Conservation (phyloP, 805 yeast genomes). For the Kluyveromyces nonfermentans region DNA sequence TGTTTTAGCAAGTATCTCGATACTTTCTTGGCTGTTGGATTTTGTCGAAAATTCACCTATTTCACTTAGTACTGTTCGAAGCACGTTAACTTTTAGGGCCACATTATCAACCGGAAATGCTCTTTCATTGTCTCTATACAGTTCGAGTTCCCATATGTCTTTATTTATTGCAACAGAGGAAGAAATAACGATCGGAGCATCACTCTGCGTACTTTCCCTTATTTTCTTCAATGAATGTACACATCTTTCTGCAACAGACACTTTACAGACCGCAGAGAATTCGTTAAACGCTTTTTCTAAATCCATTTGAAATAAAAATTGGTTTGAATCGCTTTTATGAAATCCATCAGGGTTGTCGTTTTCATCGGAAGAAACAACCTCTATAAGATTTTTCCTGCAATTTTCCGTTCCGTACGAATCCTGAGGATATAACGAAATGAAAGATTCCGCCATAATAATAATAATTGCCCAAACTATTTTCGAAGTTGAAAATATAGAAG, state of each 20-base stretch:
- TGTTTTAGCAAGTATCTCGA: conserved; percentile 6
- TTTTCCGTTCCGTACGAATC: not conserved
- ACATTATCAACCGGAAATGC: conserved; percentile 12
- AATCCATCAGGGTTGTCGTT: not conserved
- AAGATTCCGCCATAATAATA: not conserved
- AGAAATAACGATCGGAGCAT: conserved; percentile 8
- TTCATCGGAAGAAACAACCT: not conserved
- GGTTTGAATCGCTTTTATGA: not conserved
- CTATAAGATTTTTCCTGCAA: not conserved
- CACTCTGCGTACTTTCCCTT: conserved; percentile 8
- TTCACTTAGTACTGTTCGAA: conserved; percentile 8
- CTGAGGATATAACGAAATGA: conserved; percentile 1
- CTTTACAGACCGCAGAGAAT: not conserved
- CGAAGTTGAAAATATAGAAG: too few species aligned
- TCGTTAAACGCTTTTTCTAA: not conserved
- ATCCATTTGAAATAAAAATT: not conserved
- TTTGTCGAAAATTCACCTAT: conserved; percentile 7
- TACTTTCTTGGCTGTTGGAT: not conserved
- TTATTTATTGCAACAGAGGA: conserved; percentile 7
- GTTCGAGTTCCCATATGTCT: conserved; percentile 8
- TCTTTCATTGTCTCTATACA: conserved; percentile 5
- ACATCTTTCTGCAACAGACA: conserved; percentile 8
- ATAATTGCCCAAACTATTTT: not conserved
- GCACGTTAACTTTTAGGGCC: conserved; percentile 12
- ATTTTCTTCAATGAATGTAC: conserved; percentile 7